Evolutionary conservation across 306 rosid species (phyloP).

Genomic region (Psophocarpus tetragonolobus): DNA sequence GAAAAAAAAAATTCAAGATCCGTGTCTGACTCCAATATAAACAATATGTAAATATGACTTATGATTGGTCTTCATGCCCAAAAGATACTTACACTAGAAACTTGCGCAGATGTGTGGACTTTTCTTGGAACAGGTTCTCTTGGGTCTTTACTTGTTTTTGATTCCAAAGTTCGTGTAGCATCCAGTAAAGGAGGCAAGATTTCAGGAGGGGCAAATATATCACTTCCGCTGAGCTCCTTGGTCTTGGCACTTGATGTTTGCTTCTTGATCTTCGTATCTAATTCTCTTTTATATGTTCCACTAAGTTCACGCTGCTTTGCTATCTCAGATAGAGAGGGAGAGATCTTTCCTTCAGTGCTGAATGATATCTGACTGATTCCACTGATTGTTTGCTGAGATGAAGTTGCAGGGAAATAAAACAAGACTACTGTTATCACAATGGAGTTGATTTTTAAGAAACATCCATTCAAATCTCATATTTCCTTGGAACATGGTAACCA

Average conservation of each 20-base stretch:
- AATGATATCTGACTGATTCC: conserved; percentile 89
- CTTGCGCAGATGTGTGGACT: conserved; percentile 57
- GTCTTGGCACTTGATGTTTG: conserved; percentile 67
- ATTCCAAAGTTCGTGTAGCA: conserved; percentile 42
- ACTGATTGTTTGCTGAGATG: conserved; percentile 58
- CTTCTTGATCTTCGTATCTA: conserved; percentile 54
- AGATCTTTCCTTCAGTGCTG: conserved; percentile 57
- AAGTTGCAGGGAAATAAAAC: conserved; percentile 18
- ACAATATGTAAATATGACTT: not conserved
- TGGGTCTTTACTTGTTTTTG: conserved; percentile 49
- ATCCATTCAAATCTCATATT: not conserved
- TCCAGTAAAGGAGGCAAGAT: conserved; percentile 53
- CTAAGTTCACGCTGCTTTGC: conserved; percentile 95
- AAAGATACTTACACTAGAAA: conserved; percentile 70
- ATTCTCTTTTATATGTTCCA: conserved; percentile 65
- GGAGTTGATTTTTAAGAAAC: conserved; percentile 22
- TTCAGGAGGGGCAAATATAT: conserved; percentile 86
- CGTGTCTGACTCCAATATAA: conserved; percentile 21
- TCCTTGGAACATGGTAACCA: not conserved
- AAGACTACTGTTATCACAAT: conserved; percentile 2
- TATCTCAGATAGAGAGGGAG: conserved; percentile 74
- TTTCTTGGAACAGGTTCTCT: conserved; percentile 53
- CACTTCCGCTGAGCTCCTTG: conserved; percentile 83
- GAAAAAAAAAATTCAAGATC: too few relatives aligned
- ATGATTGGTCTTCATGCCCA: not conserved